phyloP scores from a whole-genome alignment of 495 filamentous ascomycete species.

The Xylaria bambusicola region DNA sequence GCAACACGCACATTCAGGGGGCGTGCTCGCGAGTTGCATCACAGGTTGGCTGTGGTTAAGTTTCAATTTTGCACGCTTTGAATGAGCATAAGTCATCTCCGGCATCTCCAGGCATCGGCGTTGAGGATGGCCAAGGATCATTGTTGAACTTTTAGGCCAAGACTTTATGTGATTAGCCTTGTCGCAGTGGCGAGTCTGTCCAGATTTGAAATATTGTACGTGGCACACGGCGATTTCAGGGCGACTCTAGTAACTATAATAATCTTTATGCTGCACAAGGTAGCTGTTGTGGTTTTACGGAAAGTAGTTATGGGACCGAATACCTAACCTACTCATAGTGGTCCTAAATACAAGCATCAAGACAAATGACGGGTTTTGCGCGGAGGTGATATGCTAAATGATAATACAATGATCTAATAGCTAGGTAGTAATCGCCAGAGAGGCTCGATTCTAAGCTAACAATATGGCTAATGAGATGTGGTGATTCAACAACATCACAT shows the following conservation, averaged over 20 bases:
- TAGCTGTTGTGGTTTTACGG: not conserved
- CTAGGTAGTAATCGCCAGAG: not conserved
- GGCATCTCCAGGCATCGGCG: not conserved
- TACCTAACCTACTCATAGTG: not conserved
- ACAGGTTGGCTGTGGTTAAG: too few species aligned
- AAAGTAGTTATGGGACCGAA: not conserved
- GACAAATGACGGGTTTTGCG: not conserved
- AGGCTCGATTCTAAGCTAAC: too few species aligned
- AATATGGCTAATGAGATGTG: too few species aligned
- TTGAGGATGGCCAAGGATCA: not conserved
- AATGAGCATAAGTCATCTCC: not conserved
- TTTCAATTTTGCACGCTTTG: too few species aligned
- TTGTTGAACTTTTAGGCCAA: not conserved
- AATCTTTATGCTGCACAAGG: not conserved
- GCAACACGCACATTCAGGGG: too few species aligned
- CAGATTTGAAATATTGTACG: not conserved
- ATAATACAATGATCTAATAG: constrained; percentile 17
- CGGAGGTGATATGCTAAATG: not conserved
- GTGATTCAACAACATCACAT: too few species aligned
- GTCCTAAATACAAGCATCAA: too few species aligned
- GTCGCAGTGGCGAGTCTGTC: not conserved
- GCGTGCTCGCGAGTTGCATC: not conserved
- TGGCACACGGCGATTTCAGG: not conserved
- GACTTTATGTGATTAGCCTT: not conserved
- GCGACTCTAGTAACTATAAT: not conserved